A percentile compares a stretch with the other conserved stretches of the same genome.
Evolutionary conservation across 169 alveolate genomes (phyloP).

Genomic region (Cryptosporidium ryanae): DNA sequence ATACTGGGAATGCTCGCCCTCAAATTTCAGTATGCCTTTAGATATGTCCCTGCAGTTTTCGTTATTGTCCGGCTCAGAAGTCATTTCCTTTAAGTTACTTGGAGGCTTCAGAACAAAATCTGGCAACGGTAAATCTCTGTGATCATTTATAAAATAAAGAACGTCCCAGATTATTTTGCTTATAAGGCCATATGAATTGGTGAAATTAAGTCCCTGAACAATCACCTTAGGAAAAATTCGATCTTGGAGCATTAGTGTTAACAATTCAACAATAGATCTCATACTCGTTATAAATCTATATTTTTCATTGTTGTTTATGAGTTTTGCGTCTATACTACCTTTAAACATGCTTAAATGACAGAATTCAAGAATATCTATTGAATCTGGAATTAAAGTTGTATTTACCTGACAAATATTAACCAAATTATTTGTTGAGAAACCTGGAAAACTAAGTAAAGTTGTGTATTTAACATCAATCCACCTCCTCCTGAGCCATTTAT

Average conservation of each 20-base stretch:
- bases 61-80: background rate
- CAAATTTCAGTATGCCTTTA: background rate
- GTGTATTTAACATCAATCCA: slow-evolving; percentile 69
- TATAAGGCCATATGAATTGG: slow-evolving; percentile 52
- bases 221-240: slow-evolving; percentile 67
- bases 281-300: slow-evolving; percentile 61
- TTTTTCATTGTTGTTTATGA: slow-evolving; percentile 40
- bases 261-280: slow-evolving; percentile 73
- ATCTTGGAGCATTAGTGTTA: slow-evolving; percentile 67
- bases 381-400: slow-evolving; percentile 72
- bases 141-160: slow-evolving; percentile 52
- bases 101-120: slow-evolving; percentile 31
- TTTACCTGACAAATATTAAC: slow-evolving; percentile 74
- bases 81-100: background rate
- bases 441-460: slow-evolving; percentile 70
- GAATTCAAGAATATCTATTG: slow-evolving; percentile 63
- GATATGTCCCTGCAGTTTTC: background rate
- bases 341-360: slow-evolving; percentile 66
- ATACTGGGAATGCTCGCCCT: slow-evolving; percentile 20
- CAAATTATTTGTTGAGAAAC: slow-evolving; percentile 68
- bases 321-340: slow-evolving; percentile 29
- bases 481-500: slow-evolving; percentile 64
- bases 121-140: slow-evolving; percentile 50
- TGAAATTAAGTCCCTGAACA: slow-evolving; percentile 65
- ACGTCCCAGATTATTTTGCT: slow-evolving; percentile 66